These are phyloP conservation scores for Lecanosticta acicola DNA, from an alignment of 2,329 filamentous ascomycete species.

Conservation along the genomic window DNA sequence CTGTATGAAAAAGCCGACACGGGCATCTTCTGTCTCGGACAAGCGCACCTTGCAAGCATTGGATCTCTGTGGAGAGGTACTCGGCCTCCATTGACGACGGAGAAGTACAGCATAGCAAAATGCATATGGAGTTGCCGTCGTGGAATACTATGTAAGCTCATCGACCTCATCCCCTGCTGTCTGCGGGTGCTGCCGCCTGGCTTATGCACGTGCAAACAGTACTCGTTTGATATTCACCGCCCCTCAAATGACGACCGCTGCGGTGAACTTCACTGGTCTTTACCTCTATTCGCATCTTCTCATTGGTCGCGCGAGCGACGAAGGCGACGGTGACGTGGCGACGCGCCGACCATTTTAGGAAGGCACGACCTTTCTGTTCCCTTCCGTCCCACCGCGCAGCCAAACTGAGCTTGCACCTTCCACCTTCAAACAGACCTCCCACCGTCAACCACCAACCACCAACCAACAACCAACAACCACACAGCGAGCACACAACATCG, in stretches of 20 bases:
- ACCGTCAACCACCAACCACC: not conserved
- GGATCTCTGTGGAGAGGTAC: no score
- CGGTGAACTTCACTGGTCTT: not conserved
- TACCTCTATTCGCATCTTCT: not conserved
- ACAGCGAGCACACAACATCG: no score
- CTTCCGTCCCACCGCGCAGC: not conserved
- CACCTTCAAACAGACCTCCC: not conserved
- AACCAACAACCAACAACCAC: conserved; percentile 2
- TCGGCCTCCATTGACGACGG: no score
- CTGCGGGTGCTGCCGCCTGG: not conserved
- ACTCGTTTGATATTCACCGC: not conserved
- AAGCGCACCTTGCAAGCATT: no score
- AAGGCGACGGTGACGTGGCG: not conserved
- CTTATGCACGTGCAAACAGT: conserved; percentile 1
- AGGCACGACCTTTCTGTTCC: conserved; percentile 1
- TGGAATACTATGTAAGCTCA: not conserved
- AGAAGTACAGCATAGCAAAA: no score
- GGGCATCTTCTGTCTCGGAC: no score
- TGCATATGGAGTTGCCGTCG: not conserved
- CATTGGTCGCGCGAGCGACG: not conserved
- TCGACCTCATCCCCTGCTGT: not conserved
- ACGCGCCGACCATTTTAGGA: not conserved
- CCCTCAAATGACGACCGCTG: not conserved
- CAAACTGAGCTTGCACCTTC: not conserved
- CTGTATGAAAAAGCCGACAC: no score